Evolutionary conservation across 345 rosid genomes (phyloP), one percentile per base, ranked within the genome.

Genomic region (Hypericum perforatum): DNA sequence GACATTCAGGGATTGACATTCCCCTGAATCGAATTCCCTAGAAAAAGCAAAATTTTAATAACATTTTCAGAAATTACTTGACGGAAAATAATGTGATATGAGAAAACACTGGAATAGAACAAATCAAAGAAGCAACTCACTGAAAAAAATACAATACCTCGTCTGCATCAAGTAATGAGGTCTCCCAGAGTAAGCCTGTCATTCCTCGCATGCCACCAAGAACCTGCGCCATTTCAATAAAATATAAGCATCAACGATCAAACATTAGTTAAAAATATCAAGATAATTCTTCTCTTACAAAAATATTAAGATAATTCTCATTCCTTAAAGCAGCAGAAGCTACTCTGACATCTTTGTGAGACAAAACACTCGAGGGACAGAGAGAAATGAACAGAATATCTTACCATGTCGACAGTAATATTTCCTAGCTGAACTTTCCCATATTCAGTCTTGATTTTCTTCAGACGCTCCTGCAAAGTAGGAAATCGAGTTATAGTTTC

Each of bases 201-300:
- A 92, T 92, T 74, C 97, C 98, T 77, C 98, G 82, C 98, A 92
- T 92, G 54, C 98, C 98, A 47, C 98, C 95, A 56, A 88, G 71
- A 40, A 92, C 96, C 98, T 92, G 69, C 5, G 50, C 57, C 63
- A 43, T 48, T 56, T 53, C 41, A 50, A 47, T 37, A 22, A 56
- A 54, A 44, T 49, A 48, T 11, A 9, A 45, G 4, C 32, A 22
- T 22, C 32, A 22, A 22, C n/a, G n/a, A n/a, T n/a, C n/a, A n/a
- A n/a, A n/a, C n/a, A n/a, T n/a, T 22, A 22, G 32, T 22, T 1
- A 22, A 22, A 22, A 22, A 22, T 22, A 22, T 22, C 4, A 22
- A 1, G 4, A 22, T 22, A 22, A 22, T 22, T 22, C 32, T 22
- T 22, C 32, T 22, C 32, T 22, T 22, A 1, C 32, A 22, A 22